Percentiles rank a stretch among this genome's conserved stretches.
These are phyloP conservation scores for Candida ponderosae DNA, from an alignment of 805 yeast species.

Conservation along the genomic window DNA sequence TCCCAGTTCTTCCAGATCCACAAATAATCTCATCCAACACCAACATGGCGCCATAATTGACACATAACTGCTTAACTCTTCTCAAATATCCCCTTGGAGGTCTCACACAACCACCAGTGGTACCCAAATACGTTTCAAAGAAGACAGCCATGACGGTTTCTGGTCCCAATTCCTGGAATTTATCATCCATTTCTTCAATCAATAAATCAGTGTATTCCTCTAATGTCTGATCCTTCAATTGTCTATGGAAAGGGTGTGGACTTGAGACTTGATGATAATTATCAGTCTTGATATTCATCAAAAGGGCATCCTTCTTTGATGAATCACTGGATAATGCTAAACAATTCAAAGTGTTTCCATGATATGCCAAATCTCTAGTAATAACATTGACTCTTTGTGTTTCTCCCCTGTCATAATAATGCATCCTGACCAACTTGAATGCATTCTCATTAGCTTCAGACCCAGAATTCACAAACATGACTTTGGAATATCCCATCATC, in stretches of 20 bases:
- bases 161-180: slow-evolving; percentile 33
- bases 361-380: slow-evolving; percentile 37
- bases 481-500: slow-evolving; percentile 29
- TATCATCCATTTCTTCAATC: slow-evolving; percentile 32
- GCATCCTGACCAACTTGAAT: slow-evolving; percentile 46
- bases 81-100: slow-evolving; percentile 39
- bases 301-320: background rate
- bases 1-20: slow-evolving; percentile 46
- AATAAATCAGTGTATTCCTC: slow-evolving; percentile 31
- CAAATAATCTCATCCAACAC: slow-evolving; percentile 50
- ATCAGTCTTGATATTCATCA: slow-evolving; percentile 3
- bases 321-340: slow-evolving; percentile 28
- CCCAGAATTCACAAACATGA: slow-evolving; percentile 52
- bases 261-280: slow-evolving; percentile 19
- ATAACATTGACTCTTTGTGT: slow-evolving; percentile 32
- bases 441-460: slow-evolving; percentile 65
- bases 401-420: slow-evolving; percentile 35
- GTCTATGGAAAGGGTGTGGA: slow-evolving; percentile 26
- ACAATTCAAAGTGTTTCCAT: slow-evolving; percentile 41
- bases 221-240: slow-evolving; percentile 27
- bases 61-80: slow-evolving; percentile 36
- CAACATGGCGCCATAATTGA: slow-evolving; percentile 42
- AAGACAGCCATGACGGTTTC: slow-evolving; percentile 35
- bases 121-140: slow-evolving; percentile 39
- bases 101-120: slow-evolving; percentile 35